Evolutionary conservation across 805 yeast species (phyloP), one percentile per base, ranked within the genome.

Genomic region (Candida nanaspora): DNA sequence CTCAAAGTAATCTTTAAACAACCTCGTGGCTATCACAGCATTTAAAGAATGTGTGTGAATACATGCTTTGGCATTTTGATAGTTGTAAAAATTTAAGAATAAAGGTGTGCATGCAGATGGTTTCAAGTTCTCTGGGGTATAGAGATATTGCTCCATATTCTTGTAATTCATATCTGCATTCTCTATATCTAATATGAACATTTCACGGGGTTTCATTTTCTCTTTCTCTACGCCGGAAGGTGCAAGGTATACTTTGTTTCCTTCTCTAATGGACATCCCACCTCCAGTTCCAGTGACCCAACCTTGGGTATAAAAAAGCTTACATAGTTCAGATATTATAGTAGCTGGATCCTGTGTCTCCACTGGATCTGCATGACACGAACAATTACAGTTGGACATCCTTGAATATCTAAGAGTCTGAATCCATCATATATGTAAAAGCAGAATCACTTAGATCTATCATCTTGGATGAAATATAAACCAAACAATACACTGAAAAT

Each of bases 211-310:
- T 32, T 71, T 63, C 77, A 89, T 80, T 45, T 88, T 69, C 58
- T 89, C 98, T 64, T 89, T 89, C 57, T 89, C 96, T 8, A 89
- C 95, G 1, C 97, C 97, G n/a, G 95, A 84, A 4, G 98, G 97
- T 0, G 97, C 94, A 32, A 89, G 72, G 58, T 73, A 89, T 15
- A 86, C 76, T 18, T 65, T 52, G 45, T 77, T 69, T 1, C 70
- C 72, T 2, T 73, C 70, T 41, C 81, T 63, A 38, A 89, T 82
- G 26, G 95, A 83, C 51, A 91, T 82, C 3, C 97, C 97, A 26
- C 97, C 98, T 3, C 96, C 97, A 1, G 98, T 91, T 3, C 97
- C 97, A 0, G 96, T 81, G 50, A 86, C 91, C 96, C 96, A 88
- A 38, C 85, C 82, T 54, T 83, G 82, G 49, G 75, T 69, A 58